Conservation (phyloP, 75 land plant genomes). For the Adiantum capillusveneris region DNA sequence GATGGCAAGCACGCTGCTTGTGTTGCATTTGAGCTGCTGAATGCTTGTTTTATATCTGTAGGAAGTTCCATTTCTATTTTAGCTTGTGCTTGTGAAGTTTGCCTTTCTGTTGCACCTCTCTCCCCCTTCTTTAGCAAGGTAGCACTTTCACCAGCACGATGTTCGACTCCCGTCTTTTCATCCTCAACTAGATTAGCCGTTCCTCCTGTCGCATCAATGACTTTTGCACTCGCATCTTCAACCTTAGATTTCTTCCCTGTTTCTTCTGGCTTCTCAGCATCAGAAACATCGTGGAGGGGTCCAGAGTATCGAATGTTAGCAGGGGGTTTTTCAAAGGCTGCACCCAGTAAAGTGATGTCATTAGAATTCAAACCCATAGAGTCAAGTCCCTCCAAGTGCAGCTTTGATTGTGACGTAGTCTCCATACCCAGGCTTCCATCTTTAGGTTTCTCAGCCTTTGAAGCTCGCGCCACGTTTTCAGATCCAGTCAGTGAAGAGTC, state of each 20-base stretch:
- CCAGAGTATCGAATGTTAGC: slow-evolving; percentile 17
- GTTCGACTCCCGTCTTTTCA: no score
- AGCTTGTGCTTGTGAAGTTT: no score
- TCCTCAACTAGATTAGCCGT: no score
- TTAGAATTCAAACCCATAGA: slow-evolving; percentile 35
- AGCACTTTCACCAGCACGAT: no score
- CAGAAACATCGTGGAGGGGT: slow-evolving; percentile 3
- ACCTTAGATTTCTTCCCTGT: no score
- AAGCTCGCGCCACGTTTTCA: background rate
- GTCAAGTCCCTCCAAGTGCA: slow-evolving; percentile 24
- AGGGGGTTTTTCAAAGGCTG: slow-evolving; percentile 33
- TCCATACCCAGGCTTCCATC: background rate
- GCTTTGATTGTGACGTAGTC: background rate
- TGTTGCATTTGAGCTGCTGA: background rate
- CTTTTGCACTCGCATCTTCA: no score
- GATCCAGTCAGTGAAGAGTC: background rate
- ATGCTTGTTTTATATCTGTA: no score
- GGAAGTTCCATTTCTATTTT: no score
- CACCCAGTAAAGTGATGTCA: slow-evolving; percentile 25
- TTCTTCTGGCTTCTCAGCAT: no score
- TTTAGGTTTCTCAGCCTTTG: background rate
- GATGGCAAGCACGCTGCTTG: slow-evolving; percentile 1
- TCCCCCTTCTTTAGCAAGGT: no score
- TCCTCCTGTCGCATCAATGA: no score
- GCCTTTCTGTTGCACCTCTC: no score